Conservation (phyloP, 352 stramenopile genomes). For the Aphanomyces stellatus region DNA sequence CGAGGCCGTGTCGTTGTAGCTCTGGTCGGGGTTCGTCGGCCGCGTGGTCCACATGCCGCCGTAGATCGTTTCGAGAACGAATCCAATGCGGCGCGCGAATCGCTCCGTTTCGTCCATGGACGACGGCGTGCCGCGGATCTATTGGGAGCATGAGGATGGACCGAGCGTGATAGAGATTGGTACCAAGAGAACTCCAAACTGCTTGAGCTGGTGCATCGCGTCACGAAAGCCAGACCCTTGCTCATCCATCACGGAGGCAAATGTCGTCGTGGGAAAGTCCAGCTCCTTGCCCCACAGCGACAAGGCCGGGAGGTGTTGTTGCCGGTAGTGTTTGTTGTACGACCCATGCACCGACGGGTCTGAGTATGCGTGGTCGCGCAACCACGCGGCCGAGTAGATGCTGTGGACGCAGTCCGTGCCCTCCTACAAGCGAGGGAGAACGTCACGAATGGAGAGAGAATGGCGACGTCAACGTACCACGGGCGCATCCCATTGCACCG, state of each 20-base stretch:
- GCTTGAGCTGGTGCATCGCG: conserved; percentile 59
- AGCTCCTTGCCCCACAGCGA: conserved; percentile 45
- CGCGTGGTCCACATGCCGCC: conserved; percentile 86
- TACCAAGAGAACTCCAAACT: conserved; percentile 53
- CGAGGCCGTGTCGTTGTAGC: conserved; percentile 83
- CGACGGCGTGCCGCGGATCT: conserved; percentile 44
- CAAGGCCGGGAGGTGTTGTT: conserved; percentile 41
- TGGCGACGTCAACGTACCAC: conserved; percentile 32
- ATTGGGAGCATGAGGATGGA: background rate
- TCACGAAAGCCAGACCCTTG: conserved; percentile 28
- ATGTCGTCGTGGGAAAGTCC: conserved; percentile 41
- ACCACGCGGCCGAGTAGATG: conserved; percentile 60
- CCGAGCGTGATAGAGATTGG: background rate
- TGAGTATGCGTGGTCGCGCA: conserved; percentile 63
- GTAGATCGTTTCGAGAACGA: conserved; percentile 81
- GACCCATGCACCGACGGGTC: conserved; percentile 27
- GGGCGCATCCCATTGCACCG: conserved; percentile 46
- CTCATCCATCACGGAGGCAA: conserved; percentile 37
- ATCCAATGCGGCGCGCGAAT: conserved; percentile 75
- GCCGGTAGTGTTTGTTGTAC: conserved; percentile 44
- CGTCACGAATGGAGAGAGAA: background rate
- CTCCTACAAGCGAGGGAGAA: conserved; percentile 22
- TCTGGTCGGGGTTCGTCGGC: conserved; percentile 48
- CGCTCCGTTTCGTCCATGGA: conserved; percentile 74
- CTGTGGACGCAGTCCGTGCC: conserved; percentile 48